Percentiles rank a stretch among this genome's conserved stretches.
Evolutionary conservation across 2,329 filamentous ascomycete species (phyloP).

Genomic region (Cladosporium sp.): DNA sequence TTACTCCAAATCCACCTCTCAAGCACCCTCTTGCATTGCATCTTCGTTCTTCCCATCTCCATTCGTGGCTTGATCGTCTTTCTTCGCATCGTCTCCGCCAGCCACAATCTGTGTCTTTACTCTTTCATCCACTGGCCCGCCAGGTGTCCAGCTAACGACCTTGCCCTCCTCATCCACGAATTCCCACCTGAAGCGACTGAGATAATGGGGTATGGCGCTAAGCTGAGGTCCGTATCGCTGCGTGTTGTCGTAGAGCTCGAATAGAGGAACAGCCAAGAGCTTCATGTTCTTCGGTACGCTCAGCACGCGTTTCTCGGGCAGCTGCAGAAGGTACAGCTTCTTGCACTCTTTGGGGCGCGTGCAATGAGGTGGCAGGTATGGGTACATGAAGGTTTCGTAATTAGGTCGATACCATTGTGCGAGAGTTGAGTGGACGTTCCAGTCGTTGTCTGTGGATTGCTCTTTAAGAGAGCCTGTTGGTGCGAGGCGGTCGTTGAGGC

Average conservation of each 20-base stretch:
- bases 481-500: conserved; percentile 87
- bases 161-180: conserved; percentile 92
- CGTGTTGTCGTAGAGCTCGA: conserved; percentile 98
- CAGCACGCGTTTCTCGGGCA: conserved; percentile 88
- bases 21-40: conserved; percentile 1
- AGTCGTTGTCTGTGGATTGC: conserved; percentile 64
- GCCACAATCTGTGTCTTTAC: conserved; percentile 30
- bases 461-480: conserved; percentile 67
- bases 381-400: conserved; percentile 99
- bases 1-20: background rate
- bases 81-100: conserved; percentile 21
- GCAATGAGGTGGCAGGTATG: conserved; percentile 92
- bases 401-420: conserved; percentile 99
- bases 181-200: conserved; percentile 95
- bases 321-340: conserved; percentile 95
- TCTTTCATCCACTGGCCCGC: conserved; percentile 26
- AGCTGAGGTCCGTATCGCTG: conserved; percentile 91
- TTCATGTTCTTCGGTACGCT: conserved; percentile 99
- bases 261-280: conserved; percentile 89
- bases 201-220: conserved; percentile 89
- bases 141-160: conserved; percentile 53
- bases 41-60: background rate
- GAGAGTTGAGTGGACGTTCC: conserved; percentile 90
- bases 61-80: background rate
- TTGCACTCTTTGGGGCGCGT: conserved; percentile 98